Conservation (phyloP, 2,329 filamentous ascomycete species). For the Aspergillus versicolor region DNA sequence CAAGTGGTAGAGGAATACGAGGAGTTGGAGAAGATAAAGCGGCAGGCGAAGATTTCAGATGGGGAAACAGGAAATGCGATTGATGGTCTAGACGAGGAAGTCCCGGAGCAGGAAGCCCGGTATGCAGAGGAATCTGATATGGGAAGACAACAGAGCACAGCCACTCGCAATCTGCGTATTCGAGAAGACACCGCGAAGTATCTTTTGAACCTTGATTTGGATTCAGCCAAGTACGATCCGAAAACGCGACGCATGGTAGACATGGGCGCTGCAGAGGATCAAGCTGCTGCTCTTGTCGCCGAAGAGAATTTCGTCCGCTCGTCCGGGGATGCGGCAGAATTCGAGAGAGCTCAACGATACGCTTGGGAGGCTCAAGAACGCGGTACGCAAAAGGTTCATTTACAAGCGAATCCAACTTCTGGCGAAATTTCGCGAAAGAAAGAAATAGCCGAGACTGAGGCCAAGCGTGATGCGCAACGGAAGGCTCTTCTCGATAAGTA, state of each 20-base stretch:
- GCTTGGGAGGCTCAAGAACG: constrained; percentile 95
- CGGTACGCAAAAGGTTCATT: constrained; percentile 74
- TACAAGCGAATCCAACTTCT: constrained; percentile 95
- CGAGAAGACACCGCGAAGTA: constrained; percentile 98
- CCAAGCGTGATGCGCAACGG: constrained; percentile 65
- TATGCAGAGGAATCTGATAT: constrained; percentile 97
- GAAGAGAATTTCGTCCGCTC: constrained; percentile 90
- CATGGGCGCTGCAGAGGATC: constrained; percentile 74
- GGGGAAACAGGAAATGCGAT: constrained; percentile 46
- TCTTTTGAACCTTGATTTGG: constrained; percentile 87
- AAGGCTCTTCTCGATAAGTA: constrained; percentile 79
- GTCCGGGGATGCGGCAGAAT: constrained; percentile 88
- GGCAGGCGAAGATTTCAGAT: constrained; percentile 52
- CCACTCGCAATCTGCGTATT: constrained; percentile 84
- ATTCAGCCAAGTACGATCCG: constrained; percentile 96
- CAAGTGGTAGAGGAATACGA: constrained; percentile 88
- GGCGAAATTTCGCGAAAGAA: constrained; percentile 82
- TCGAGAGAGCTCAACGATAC: constrained; percentile 83
- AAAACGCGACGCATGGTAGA: constrained; percentile 93
- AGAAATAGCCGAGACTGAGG: constrained; percentile 70
- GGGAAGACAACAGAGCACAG: constrained; percentile 87
- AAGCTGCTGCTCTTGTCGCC: constrained; percentile 77
- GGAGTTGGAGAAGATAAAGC: constrained; percentile 74
- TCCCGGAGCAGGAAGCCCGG: constrained; percentile 49
- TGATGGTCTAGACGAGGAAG: constrained; percentile 55